Base-by-base conservation (phyloP, 495 filamentous ascomycete genomes). In the Podospora tetraspora region DNA sequence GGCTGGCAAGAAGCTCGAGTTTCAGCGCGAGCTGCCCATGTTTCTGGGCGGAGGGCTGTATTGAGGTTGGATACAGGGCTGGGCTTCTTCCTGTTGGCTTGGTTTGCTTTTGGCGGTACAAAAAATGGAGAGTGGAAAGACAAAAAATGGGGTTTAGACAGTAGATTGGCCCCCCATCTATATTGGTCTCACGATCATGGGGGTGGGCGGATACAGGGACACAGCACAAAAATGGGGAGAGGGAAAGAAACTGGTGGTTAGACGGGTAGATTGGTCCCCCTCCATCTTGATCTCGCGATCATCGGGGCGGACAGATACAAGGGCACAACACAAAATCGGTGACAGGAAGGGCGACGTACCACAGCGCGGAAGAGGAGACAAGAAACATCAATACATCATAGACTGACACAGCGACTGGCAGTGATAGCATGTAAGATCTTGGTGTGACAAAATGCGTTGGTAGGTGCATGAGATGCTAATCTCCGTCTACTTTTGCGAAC, bases 1-100 rank as follows among this genome's bases (percentile, higher is more conserved):
- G 30, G 16, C 62, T n/a, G 59, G 3, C 1, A 25, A 65, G 16
- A 13, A 58, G 23, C 23, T 13, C 11, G 60, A 13, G n/a, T 29
- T 71, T 37, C 34, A 13, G 57, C 59, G 43, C 8, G 29, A 37
- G 59, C 13, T 73, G 5, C 69, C 71, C 13, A 63, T 66, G 57
- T 73, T 73, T 24, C n/a, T 73, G 2, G 66, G 71, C 12, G 71
- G 71, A 3, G 69, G 71, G 2, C 61, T 63, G 2, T 71, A 65
- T 2, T 69, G n/a, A 60, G 32, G 13, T 25, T 56, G 19, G 43
- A 52, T 7, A 52, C 16, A 27, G 4, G 24, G 23, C 22, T 29
- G 59, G 23, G 3, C 23, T 0, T 29, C 34, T 24, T 24, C 13
- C 13, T 25, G 21, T 56, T 66, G 19, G 43, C 11, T 34, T 10